Percentiles rank a stretch among this genome's conserved stretches.
phyloP scores from a whole-genome alignment of 306 rosid species.

The Cajanus cajan region DNA sequence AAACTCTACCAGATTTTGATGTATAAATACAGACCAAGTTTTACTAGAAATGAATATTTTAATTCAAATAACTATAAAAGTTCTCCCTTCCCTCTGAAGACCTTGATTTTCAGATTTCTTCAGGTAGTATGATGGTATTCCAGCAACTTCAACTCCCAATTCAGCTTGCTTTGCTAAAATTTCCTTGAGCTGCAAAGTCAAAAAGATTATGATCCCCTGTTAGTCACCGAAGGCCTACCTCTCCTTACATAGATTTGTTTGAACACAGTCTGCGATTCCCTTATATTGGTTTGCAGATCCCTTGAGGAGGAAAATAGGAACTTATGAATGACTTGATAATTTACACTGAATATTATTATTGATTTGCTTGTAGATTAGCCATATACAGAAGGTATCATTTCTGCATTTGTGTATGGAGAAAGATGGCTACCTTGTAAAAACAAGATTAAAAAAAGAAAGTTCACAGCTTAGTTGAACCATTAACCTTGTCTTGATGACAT shows the following conservation, averaged over 20 bases:
- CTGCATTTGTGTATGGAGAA: neutral
- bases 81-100: constrained; percentile 37
- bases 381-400: neutral
- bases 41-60: constrained; percentile 26
- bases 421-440: neutral
- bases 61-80: constrained; percentile 38
- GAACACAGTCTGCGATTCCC: constrained; percentile 88
- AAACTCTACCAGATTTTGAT: constrained; percentile 29
- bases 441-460: neutral
- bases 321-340: constrained; percentile 33
- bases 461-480: constrained; percentile 76
- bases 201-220: too few species aligned
- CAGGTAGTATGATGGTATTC: constrained; percentile 72
- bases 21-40: constrained; percentile 18
- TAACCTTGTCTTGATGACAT: constrained; percentile 89
- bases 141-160: constrained; percentile 94
- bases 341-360: constrained; percentile 3
- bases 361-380: constrained; percentile 18
- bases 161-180: constrained; percentile 90
- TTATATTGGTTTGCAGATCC: constrained; percentile 83
- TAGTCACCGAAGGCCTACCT: too few species aligned
- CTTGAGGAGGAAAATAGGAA: constrained; percentile 39
- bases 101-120: constrained; percentile 45
- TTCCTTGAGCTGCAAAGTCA: constrained; percentile 72
- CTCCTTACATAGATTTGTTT: too few species aligned